Evolutionary conservation across 352 stramenopile species (phyloP).

Genomic region (Lagenidium giganteum): DNA sequence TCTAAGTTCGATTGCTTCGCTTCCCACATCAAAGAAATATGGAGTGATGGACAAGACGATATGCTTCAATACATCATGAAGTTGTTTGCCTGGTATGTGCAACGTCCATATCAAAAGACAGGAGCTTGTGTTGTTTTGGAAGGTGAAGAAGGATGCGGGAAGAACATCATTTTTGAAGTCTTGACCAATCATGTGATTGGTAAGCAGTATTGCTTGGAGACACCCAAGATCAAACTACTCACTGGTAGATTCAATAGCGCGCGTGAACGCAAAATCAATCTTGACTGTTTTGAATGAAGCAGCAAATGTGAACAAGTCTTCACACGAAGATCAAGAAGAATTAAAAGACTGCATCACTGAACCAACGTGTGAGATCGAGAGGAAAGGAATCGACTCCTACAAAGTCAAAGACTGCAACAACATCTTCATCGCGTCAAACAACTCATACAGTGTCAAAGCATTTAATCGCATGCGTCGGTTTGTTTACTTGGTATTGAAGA

Average conservation of each 20-base stretch:
- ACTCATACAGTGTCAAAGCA: background rate
- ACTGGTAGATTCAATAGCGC: slow-evolving; percentile 4
- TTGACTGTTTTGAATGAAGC: slow-evolving; percentile 6
- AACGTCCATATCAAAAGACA: background rate
- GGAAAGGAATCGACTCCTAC: background rate
- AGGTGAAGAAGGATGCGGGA: background rate
- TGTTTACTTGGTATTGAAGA: background rate
- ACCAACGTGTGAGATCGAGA: background rate
- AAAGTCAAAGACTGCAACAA: background rate
- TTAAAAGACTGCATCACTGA: background rate
- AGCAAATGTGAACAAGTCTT: background rate
- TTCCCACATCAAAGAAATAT: background rate
- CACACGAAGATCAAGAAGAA: background rate
- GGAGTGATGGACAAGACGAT: background rate
- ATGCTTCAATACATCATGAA: background rate
- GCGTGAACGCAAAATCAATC: slow-evolving; percentile 1
- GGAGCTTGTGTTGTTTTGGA: background rate
- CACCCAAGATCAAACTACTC: background rate
- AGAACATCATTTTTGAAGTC: background rate
- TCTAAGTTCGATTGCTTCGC: background rate
- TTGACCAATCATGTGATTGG: slow-evolving; percentile 1
- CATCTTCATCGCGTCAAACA: background rate
- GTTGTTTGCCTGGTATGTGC: background rate
- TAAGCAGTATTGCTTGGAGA: background rate
- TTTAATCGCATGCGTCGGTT: background rate